phyloP scores from a whole-genome alignment of 129 eudicot species.

The Tagetes patula region DNA sequence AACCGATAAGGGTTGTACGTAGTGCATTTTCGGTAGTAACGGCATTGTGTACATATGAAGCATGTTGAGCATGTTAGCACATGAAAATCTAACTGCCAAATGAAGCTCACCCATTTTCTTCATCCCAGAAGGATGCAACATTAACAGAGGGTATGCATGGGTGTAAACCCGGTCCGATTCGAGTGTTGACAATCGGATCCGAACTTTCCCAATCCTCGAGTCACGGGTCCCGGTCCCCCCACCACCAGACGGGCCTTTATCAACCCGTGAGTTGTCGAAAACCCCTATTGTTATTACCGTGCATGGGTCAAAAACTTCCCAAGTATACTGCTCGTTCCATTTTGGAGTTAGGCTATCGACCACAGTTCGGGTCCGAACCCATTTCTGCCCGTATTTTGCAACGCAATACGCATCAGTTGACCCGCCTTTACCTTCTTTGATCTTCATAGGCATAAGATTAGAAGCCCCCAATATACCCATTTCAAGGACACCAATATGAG shows the following conservation, averaged over 20 bases:
- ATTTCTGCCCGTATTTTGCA: conserved; percentile 89
- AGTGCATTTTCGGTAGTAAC: conserved; percentile 89
- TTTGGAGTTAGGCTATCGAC: conserved; percentile 77
- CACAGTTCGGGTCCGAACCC: conserved; percentile 91
- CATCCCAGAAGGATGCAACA: conserved; percentile 92
- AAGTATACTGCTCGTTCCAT: conserved; percentile 99
- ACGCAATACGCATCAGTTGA: conserved; percentile 84
- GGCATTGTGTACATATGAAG: conserved; percentile 86
- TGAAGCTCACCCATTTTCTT: conserved; percentile 99
- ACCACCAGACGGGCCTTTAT: conserved; percentile 41
- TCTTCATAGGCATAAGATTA: conserved; percentile 87
- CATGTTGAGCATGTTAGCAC: conserved; percentile 82
- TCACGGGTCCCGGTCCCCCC: conserved; percentile 46
- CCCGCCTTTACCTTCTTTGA: conserved; percentile 90
- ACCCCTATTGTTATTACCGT: conserved; percentile 91
- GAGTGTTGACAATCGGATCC: conserved; percentile 80
- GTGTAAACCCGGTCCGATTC: conserved; percentile 86
- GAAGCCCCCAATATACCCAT: conserved; percentile 92
- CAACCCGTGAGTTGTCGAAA: conserved; percentile 78
- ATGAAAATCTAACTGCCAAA: conserved; percentile 82
- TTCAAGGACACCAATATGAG: conserved; percentile 87
- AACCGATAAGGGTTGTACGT: conserved; percentile 79
- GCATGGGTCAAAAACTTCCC: conserved; percentile 99
- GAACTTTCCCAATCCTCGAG: conserved; percentile 75
- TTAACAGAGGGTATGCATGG: conserved; percentile 78